Evolutionary conservation across 106 monocot species (phyloP), one percentile per base, ranked within the genome.

Genomic region (Amphibolis antarctica): DNA sequence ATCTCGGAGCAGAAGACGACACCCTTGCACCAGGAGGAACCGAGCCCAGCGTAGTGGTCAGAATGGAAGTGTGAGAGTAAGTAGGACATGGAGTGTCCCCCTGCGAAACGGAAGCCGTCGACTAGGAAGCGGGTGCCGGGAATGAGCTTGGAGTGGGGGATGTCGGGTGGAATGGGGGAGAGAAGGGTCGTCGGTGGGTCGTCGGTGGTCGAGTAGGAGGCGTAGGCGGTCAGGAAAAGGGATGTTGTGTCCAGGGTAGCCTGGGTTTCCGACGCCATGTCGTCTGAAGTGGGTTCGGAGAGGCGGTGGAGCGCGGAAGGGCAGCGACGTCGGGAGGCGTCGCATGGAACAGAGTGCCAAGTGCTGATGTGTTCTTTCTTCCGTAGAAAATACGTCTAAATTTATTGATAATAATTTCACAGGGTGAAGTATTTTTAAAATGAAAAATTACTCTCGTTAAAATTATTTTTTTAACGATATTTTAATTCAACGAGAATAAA

Each of bases 11-110:
- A 96, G 45, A 76, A 96, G 62, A 90, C 64, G 43, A 96, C 51
- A 44, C 96, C 96, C 3, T 66, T 61, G 66, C 66, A 75, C 96
- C 96, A 96, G 18, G 50, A 55, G 19, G 83, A 68, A 59, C 30
- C 51, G 18, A 96, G 75, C 22, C 96, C 89, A 11, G 73, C 44
- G 78, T 86, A 96, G 71, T 96, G 96, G 60, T 96, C 96, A 46
- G 90, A 84, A 65, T 96, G 96, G 79, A 86, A 96, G 64, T 90
- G 96, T 62, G 96, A 80, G 30, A 96, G 81, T 66, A 96, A 96
- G 84, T 96, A 96, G 43, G 86, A 86, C 59, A 82, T 74, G 27
- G 96, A 90, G 76, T 86, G 84, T 56, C 84, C 84, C 9, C 82
- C 96, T 59, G 81, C 75, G 28, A 63, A 75, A 53, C 81, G 83